These are phyloP conservation scores for Anthracocystis setariae DNA, from an alignment of 1,284 basidiomycete species.

Conservation along the genomic window DNA sequence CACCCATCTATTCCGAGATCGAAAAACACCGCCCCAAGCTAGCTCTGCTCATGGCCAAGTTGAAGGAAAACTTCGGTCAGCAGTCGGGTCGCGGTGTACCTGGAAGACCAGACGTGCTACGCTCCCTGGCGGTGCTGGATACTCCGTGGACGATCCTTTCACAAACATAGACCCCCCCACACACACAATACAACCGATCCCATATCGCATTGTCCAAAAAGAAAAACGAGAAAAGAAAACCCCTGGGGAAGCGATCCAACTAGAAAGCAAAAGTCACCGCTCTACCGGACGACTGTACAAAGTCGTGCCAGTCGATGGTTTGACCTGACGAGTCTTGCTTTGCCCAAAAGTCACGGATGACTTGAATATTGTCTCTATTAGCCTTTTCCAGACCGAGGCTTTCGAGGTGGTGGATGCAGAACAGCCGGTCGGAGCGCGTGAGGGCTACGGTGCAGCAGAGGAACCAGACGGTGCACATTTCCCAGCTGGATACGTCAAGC, in stretches of 20 bases:
- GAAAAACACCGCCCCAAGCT: slow-evolving; percentile 12
- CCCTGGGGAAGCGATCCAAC: no score
- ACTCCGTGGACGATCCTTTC: slow-evolving; percentile 15
- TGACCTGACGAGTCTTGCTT: slow-evolving; percentile 44
- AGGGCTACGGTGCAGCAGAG: slow-evolving; percentile 45
- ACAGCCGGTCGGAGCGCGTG: slow-evolving; percentile 27
- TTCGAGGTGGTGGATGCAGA: slow-evolving; percentile 49
- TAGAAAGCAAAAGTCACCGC: slow-evolving; percentile 45
- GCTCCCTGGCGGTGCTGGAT: slow-evolving; percentile 17
- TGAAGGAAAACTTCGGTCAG: slow-evolving; percentile 1
- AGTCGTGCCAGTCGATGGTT: slow-evolving; percentile 50
- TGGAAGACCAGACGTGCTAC: not conserved
- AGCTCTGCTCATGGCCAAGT: not conserved
- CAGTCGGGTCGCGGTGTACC: not conserved
- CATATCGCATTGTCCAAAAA: not conserved
- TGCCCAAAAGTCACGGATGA: slow-evolving; percentile 41
- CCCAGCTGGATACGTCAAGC: slow-evolving; percentile 49
- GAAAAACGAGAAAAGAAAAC: no score
- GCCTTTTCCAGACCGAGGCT: slow-evolving; percentile 44
- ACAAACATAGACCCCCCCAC: not conserved
- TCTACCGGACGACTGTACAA: slow-evolving; percentile 27
- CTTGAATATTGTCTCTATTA: slow-evolving; percentile 50
- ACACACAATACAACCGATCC: not conserved
- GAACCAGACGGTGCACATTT: slow-evolving; percentile 59
- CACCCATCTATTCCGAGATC: slow-evolving; percentile 17